Base-by-base conservation (phyloP, 257 asterid species). In the Solanum okadae region DNA sequence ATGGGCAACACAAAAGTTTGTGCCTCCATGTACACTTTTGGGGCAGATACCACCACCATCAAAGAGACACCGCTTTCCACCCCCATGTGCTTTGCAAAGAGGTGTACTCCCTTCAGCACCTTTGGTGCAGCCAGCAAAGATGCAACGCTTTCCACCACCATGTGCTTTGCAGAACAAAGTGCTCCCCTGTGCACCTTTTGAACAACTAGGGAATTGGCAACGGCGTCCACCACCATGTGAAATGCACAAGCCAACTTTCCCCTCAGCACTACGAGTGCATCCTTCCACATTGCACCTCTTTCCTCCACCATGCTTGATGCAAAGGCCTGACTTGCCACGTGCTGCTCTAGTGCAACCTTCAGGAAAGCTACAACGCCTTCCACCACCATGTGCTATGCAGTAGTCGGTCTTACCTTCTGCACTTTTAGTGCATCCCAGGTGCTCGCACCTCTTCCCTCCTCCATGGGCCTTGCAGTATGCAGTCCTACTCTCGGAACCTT, bases 31-130 rank as follows among this genome's bases (percentile, higher is more conserved):
- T 6, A 96, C 99, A 75, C 99, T 96, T 88, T 94, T 96, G 20
- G 99, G 98, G 92, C 99, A 96, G 31, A 96, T 96, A 87, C 98
- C 98, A 15, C 98, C 99, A 10, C 98, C 99, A 37, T 96, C 98
- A 40, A 92, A 96, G 86, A 94, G 79, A 90, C 99, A 96, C 13
- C 99, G 95, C 65, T 95, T 96, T 10, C 99, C 99, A 5, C 99
- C 99, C n/a, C 99, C 99, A 40, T 96, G 99, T 83, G 97, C 99
- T 88, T 96, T 96, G 93, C 99, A 96, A 44, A 96, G 95, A 20
- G 97, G 97, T 0, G 99, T 95, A 72, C 99, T 96, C 87, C 99
- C 99, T 78, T 96, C 99, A 0, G 99, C 99, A 2, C 99, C 99
- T 86, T 93, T 95, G 2, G 95, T 93, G 93, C 99, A 96, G 34